Evolutionary conservation across 176 grass and related monocot genomes (phyloP), one percentile per base, ranked within the genome.

Genomic region (Carex kokanica): DNA sequence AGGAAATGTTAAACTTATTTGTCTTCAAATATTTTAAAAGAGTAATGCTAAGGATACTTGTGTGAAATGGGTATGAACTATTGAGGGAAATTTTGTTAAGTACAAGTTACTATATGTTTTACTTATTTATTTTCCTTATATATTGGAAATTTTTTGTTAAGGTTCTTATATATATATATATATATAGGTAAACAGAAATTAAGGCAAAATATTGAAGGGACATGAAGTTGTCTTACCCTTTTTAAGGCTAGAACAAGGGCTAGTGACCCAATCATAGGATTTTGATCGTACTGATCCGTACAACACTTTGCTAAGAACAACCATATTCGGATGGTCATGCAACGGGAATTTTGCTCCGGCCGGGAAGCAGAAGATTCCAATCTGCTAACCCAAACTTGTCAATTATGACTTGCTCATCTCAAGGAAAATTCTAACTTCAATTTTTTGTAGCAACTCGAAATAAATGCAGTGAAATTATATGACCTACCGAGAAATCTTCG

Each of bases 351-450:
- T 88, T 6, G 89, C 91, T 32, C 94, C 94, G 40, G 89, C 91
- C 24, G 94, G 94, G 36, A 97, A 97, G 84, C 94, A 97, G 88
- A 97, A 97, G 20, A 97, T 38, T 75, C 94, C 91, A 0, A 97
- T 97, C 94, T 97, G 87, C 8, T 3, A 45, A 52, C 5, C 16
- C 7, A 27, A 36, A 78, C n/a, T 34, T 51, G 70, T 25, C 20
- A 14, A 49, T 70, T 51, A 84, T 8, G 45, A 9, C 57, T 9
- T 14, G 1, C 32, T 67, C 7, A 11, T 61, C 13, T 78, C 32
- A n/a, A 31, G 2, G 4, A 0, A 61, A 29, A 17, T 32, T 41
- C 18, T 62, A 9, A 60, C 10, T 51, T 20, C 45, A 89, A 2
- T 32, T 32, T 32, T 32, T 2, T 32, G 6, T 31, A 25, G 34